These are phyloP conservation scores for Smittium mucronatum DNA, from an alignment of 371 early-diverging fungal genomes.

Conservation along the genomic window DNA sequence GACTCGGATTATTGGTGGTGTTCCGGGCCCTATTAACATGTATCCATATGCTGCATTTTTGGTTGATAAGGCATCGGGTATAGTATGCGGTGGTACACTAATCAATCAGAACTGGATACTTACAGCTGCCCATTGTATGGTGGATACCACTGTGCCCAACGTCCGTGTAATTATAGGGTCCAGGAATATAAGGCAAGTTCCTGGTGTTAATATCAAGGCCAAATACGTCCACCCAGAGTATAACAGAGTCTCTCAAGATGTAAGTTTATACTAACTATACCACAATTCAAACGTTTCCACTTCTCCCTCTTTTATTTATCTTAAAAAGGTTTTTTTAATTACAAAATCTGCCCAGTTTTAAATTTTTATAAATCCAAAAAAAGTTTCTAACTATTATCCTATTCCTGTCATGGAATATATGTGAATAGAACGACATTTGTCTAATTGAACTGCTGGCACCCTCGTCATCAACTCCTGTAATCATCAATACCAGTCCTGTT, in stretches of 20 bases:
- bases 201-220: background rate
- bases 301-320: too few relatives aligned
- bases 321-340: too few relatives aligned
- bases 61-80: background rate
- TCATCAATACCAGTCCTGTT: background rate
- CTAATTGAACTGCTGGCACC: background rate
- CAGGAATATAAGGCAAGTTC: background rate
- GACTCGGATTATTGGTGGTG: constrained; percentile 2
- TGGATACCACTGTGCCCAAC: background rate
- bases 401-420: too few relatives aligned
- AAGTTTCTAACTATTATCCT: too few relatives aligned
- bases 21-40: background rate
- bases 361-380: too few relatives aligned
- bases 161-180: background rate
- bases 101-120: background rate
- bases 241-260: background rate
- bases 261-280: background rate
- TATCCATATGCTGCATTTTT: constrained; percentile 5
- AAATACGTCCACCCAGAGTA: background rate
- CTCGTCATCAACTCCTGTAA: background rate
- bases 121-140: constrained; percentile 7
- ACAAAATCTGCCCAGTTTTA: too few relatives aligned
- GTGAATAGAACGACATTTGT: constrained; percentile 5
- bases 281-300: too few relatives aligned
- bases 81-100: constrained; percentile 5